These are phyloP conservation scores for Talaromyces stipitatus DNA, from an alignment of 495 filamentous ascomycete genomes.

Conservation along the genomic window DNA sequence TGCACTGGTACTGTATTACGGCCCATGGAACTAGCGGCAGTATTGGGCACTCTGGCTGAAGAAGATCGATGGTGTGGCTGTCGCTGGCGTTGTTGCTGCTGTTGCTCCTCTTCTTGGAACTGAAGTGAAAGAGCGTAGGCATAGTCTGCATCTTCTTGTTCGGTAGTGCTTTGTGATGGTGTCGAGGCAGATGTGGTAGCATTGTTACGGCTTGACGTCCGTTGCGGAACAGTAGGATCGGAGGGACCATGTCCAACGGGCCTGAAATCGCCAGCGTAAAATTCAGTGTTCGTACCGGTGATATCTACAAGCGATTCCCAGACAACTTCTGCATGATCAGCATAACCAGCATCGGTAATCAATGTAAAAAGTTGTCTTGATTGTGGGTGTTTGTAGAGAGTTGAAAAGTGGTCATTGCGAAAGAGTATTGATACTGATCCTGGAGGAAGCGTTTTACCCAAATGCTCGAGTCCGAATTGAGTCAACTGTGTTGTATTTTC, in stretches of 20 bases:
- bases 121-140: constrained; percentile 41
- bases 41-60: not conserved
- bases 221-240: constrained; percentile 15
- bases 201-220: constrained; percentile 20
- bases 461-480: constrained; percentile 63
- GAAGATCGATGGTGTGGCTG: constrained; percentile 1
- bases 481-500: constrained; percentile 83
- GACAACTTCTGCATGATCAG: constrained; percentile 81
- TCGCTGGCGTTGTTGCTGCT: constrained; percentile 11
- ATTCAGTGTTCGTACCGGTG: constrained; percentile 72
- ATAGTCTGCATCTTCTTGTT: constrained; percentile 44
- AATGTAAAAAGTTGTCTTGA: constrained; percentile 65
- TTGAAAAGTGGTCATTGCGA: constrained; percentile 94
- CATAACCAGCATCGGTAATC: constrained; percentile 89
- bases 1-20: not conserved
- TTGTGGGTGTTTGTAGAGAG: constrained; percentile 73
- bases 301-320: constrained; percentile 93
- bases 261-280: constrained; percentile 86
- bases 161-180: constrained; percentile 17
- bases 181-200: constrained; percentile 2
- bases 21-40: not conserved
- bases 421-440: constrained; percentile 84
- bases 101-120: constrained; percentile 35
- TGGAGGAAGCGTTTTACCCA: constrained; percentile 55
- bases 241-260: constrained; percentile 54